Evolutionary conservation across 2,329 filamentous ascomycete species (phyloP).

Genomic region (Aspergillus hortae): DNA sequence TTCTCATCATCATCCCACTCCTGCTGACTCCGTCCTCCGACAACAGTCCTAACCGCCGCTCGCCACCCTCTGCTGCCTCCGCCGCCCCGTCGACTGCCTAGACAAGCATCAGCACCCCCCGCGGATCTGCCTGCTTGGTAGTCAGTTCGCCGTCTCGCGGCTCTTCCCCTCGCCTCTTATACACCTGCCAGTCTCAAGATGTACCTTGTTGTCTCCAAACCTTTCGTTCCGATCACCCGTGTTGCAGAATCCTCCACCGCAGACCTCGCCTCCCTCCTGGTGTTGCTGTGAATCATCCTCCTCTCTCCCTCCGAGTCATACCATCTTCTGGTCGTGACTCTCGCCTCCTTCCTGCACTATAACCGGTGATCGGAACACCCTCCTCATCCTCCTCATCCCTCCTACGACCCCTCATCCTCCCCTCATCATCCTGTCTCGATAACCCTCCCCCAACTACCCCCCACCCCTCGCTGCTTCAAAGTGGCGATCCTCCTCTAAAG

Average conservation of each 20-base stretch:
- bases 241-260: slow-evolving; percentile 29
- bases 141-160: slow-evolving; percentile 27
- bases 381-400: slow-evolving; percentile 1
- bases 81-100: slow-evolving; percentile 27
- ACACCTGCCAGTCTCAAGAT: slow-evolving; percentile 30
- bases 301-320: slow-evolving; percentile 15
- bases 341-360: slow-evolving; percentile 20
- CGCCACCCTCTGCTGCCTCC: slow-evolving; percentile 9
- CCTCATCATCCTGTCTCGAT: not conserved
- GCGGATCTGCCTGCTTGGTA: slow-evolving; percentile 31
- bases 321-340: slow-evolving; percentile 11
- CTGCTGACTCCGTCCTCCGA: not conserved
- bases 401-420: not conserved
- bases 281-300: slow-evolving; percentile 14
- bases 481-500: slow-evolving; percentile 26
- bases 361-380: slow-evolving; percentile 24
- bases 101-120: slow-evolving; percentile 19
- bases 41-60: not conserved
- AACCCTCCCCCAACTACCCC: not conserved
- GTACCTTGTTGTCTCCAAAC: slow-evolving; percentile 34
- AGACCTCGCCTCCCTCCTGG: slow-evolving; percentile 27
- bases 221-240: slow-evolving; percentile 36
- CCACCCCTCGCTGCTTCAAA: slow-evolving; percentile 4
- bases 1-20: not conserved
- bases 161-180: slow-evolving; percentile 23